These are phyloP conservation scores for Pyrus hybrid DNA, from an alignment of 331 rosid species.

Conservation along the genomic window DNA sequence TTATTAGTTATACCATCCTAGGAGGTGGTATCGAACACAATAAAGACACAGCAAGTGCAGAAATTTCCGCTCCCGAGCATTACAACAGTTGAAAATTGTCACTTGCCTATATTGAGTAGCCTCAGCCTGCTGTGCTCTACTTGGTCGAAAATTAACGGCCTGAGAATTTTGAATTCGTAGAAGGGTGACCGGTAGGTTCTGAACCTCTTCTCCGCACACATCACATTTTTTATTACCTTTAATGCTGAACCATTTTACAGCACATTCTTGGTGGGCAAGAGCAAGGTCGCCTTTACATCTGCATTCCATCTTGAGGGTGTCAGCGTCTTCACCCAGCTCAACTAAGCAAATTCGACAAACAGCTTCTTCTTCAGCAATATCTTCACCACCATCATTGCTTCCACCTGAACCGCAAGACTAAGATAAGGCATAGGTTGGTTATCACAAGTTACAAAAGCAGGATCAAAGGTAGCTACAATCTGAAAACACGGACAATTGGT, in stretches of 20 bases:
- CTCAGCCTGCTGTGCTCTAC: slow-evolving; percentile 24
- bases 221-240: slow-evolving; percentile 83
- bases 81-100: slow-evolving; percentile 6
- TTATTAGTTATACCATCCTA: slow-evolving; percentile 12
- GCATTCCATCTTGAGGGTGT: slow-evolving; percentile 76
- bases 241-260: slow-evolving; percentile 76
- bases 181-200: slow-evolving; percentile 71
- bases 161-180: slow-evolving; percentile 34
- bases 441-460: slow-evolving; percentile 16
- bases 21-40: slow-evolving; percentile 3
- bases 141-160: slow-evolving; percentile 25
- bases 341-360: slow-evolving; percentile 79
- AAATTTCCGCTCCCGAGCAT: neutral
- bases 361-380: slow-evolving; percentile 70
- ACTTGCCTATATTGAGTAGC: slow-evolving; percentile 54
- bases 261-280: slow-evolving; percentile 73
- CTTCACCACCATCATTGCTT: slow-evolving; percentile 47
- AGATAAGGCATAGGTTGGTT: slow-evolving; percentile 27
- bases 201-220: slow-evolving; percentile 76
- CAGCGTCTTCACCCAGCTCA: slow-evolving; percentile 60
- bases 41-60: neutral
- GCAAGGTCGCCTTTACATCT: slow-evolving; percentile 94
- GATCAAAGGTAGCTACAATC: slow-evolving; percentile 2
- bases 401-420: slow-evolving; percentile 51
- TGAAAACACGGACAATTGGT: slow-evolving; percentile 10